Conservation (phyloP, 495 filamentous ascomycete genomes). For the Tuber microsphaerosporum region DNA sequence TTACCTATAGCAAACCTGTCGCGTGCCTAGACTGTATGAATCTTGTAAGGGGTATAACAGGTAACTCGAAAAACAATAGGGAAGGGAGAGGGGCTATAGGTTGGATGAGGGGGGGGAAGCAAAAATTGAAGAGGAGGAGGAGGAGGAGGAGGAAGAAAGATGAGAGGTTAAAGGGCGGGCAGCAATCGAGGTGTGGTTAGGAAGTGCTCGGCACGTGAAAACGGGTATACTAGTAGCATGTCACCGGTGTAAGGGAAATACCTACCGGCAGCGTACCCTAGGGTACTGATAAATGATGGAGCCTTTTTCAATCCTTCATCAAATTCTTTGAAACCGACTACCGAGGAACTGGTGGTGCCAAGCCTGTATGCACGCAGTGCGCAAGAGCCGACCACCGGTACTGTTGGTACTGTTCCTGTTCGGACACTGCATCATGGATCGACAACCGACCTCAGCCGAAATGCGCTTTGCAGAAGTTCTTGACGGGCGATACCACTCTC, state of each 20-base stretch:
- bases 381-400: too few species aligned
- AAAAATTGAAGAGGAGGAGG: not conserved
- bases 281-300: not conserved
- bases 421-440: not conserved
- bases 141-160: not conserved
- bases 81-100: not conserved
- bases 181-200: not conserved
- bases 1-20: not conserved
- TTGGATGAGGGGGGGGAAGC: not conserved
- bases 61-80: not conserved
- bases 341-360: not conserved
- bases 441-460: not conserved
- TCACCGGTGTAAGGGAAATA: not conserved
- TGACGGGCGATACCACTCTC: not conserved
- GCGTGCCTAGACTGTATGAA: not conserved
- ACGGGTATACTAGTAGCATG: not conserved
- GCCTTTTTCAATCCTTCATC: not conserved
- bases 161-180: not conserved
- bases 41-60: not conserved
- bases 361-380: not conserved
- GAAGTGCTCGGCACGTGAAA: not conserved
- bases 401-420: too few species aligned
- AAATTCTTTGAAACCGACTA: not conserved
- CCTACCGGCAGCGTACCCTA: too few species aligned
- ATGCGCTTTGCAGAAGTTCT: not conserved